Base-by-base conservation (phyloP, 192 early-diverging fungal species). In the Dissophora ornata region DNA sequence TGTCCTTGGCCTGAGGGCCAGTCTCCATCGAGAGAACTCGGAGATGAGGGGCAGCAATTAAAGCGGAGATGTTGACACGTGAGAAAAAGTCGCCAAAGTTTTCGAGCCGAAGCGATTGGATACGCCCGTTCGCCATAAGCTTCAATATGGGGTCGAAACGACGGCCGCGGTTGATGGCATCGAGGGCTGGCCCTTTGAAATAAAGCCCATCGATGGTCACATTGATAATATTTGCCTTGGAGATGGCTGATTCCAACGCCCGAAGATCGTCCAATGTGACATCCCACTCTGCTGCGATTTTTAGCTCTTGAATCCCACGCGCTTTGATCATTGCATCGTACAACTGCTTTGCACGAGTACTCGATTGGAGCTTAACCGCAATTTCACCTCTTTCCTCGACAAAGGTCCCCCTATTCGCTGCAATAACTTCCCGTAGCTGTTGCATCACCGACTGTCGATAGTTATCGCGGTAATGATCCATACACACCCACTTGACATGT, bases 21-120 rank as follows among this genome's bases (percentile, higher is more conserved):
- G 36, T 38, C 13, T 38, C 36, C 6, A 38, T 38, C 36, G 36
- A 38, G 36, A 45, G n/a, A 4, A n/a, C 4, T 18, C 44, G 44
- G 9, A n/a, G 10, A 6, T 16, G 4, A n/a, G 10, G 44, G 18
- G 15, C 9, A 12, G 44, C 10, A n/a, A 45, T 4, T 4, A 45
- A n/a, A 4, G 44, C 10, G 6, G 18, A 45, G 44, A 4, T 45
- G 44, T 5, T 18, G 4, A 56, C 54, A 25, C 54, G 54, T 15
- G 8, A 40, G 38, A 56, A 56, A 25, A 57, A 42, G 36, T 57
- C 55, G 2, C 26, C 40, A 22, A 57, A 57, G 0, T 44, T 38
- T 21, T 42, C 7, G 25, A 57, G 8, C 0, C 21, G 10, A 1
- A 60, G 30, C 24, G 29, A 60, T 19, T 60, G 57, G n/a, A 60